Evolutionary conservation across 2,329 filamentous ascomycete genomes (phyloP), one percentile per base, ranked within the genome.

Genomic region (Fusarium cyanostomum): DNA sequence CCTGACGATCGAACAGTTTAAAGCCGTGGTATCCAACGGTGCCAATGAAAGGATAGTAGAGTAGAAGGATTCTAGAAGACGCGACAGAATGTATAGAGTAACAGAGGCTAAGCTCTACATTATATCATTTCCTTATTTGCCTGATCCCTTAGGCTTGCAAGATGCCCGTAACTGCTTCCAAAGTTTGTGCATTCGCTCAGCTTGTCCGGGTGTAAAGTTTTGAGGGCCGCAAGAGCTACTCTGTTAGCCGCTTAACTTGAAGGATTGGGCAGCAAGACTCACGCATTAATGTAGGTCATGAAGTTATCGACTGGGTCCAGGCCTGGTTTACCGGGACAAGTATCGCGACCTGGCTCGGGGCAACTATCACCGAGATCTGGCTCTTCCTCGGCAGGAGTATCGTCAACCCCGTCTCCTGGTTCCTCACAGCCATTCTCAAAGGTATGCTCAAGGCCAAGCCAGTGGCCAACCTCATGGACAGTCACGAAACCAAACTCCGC

Each of bases 361-460:
- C 42, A 54, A 6, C 1, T 6, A 8, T 33, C 28, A 1, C 9
- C 27, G 8, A 13, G 26, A 7, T 13, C 5, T 4, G 56, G 46
- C 0, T 11, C 18, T 5, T 12, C 38, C 16, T 65, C 56, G 8
- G 60, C 52, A 3, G 62, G 48, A 1, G 62, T 65, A 38, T 64
- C 43, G 1, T 62, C 56, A 1, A 64, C 52, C 2, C 45, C 56
- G 5, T 64, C 56, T 8, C 61, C 56, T 5, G 61, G 62, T 7
- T 51, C 52, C 2, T 64, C 31, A 1, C 56, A 64, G 1, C 61
- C 52, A 11, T 62, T 65, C 3, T 48, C 15, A 16, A 65, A 65
- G 2, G 62, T 65, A 39, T 64, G 61, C 0, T 62, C 52, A 8
- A 65, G 35, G 7, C 61, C 56, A 15, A 65, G 44, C 61, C 56